Conservation (phyloP, 768 basidiomycete genomes). For the Ramaria sp. region DNA sequence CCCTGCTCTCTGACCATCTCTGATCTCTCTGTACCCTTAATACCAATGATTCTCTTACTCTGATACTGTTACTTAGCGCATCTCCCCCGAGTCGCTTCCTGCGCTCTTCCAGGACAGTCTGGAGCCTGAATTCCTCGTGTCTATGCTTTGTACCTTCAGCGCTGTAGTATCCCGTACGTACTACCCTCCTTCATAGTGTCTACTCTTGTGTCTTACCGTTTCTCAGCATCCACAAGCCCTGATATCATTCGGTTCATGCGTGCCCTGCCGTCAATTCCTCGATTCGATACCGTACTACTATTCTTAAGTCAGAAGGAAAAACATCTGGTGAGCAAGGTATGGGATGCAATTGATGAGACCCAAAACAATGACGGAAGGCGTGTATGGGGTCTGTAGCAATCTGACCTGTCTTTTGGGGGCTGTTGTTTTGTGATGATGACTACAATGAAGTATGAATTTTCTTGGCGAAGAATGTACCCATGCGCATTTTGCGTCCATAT, state of each 20-base stretch:
- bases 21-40: not conserved
- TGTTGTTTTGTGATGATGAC: not conserved
- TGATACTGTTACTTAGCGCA: constrained; percentile 27
- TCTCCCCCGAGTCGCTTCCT: constrained; percentile 46
- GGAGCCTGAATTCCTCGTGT: constrained; percentile 50
- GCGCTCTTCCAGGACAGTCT: constrained; percentile 58
- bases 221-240: constrained; percentile 12
- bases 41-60: no score
- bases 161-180: not conserved
- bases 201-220: constrained; percentile 12
- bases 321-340: constrained; percentile 2
- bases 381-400: not conserved
- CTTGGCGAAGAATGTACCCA: no score
- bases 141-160: constrained; percentile 42
- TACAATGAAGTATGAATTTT: no score
- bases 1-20: not conserved
- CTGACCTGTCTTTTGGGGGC: not conserved
- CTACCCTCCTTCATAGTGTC: not conserved
- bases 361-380: not conserved
- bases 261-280: constrained; percentile 40
- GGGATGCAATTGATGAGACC: not conserved
- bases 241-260: constrained; percentile 37
- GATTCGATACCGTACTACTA: constrained; percentile 52
- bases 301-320: constrained; percentile 54
- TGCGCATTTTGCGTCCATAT: no score